phyloP scores from a whole-genome alignment of 345 rosid species.

The Sapria himalayana region DNA sequence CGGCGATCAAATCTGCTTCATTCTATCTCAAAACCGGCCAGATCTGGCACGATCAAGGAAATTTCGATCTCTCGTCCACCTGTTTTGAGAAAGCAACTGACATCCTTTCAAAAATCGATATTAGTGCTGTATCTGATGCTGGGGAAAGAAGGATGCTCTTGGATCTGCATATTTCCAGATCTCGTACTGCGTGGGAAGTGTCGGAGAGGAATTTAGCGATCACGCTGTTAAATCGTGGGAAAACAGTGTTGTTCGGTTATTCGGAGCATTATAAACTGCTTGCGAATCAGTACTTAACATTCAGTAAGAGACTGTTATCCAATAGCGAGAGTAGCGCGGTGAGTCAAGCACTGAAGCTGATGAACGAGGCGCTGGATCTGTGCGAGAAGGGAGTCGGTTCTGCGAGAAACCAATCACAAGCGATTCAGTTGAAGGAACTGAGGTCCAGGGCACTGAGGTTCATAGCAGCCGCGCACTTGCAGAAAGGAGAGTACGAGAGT shows the following conservation, averaged over 20 bases:
- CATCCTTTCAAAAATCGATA: conserved; percentile 37
- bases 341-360: conserved; percentile 52
- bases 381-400: conserved; percentile 54
- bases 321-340: conserved; percentile 19
- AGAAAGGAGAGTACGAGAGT: conserved; percentile 64
- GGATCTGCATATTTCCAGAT: conserved; percentile 66
- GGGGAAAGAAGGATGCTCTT: conserved; percentile 51
- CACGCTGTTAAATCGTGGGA: conserved; percentile 52
- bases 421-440: conserved; percentile 30
- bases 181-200: conserved; percentile 70
- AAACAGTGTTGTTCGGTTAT: conserved; percentile 39
- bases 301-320: conserved; percentile 34
- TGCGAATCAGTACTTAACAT: conserved; percentile 43
- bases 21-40: conserved; percentile 68
- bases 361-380: conserved; percentile 63
- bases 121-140: conserved; percentile 22
- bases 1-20: conserved; percentile 44
- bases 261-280: conserved; percentile 45
- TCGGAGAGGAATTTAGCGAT: conserved; percentile 56
- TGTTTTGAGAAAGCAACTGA: conserved; percentile 86
- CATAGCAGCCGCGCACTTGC: conserved; percentile 75
- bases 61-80: conserved; percentile 50
- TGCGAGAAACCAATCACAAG: conserved; percentile 37
- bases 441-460: conserved; percentile 57
- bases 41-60: conserved; percentile 38